A percentile compares a stretch with the other conserved stretches of the same genome.
phyloP scores from a whole-genome alignment of 768 basidiomycete species.

The Daedaleopsis sinensis region DNA sequence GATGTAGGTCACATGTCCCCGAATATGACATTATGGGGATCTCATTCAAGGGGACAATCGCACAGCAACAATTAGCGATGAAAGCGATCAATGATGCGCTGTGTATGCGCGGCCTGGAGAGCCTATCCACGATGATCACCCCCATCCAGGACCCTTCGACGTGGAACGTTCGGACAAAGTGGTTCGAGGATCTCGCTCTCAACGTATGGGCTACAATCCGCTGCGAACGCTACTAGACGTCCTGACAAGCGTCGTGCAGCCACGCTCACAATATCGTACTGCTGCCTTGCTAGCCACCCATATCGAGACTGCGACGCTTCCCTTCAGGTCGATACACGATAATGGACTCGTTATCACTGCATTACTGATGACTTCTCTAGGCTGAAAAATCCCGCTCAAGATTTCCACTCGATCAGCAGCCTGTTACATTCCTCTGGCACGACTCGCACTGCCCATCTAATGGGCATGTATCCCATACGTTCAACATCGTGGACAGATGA shows the following conservation, averaged over 20 bases:
- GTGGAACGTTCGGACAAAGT: slow-evolving; percentile 24
- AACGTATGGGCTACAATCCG: slow-evolving; percentile 31
- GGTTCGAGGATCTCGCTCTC: slow-evolving; percentile 30
- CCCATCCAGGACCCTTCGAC: slow-evolving; percentile 35
- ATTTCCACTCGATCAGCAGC: slow-evolving; percentile 47
- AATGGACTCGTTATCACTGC: not conserved
- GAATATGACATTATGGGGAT: slow-evolving; percentile 15
- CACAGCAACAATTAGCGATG: slow-evolving; percentile 32
- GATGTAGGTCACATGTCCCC: slow-evolving; percentile 44
- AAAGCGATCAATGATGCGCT: slow-evolving; percentile 65
- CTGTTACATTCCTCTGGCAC: slow-evolving; percentile 57
- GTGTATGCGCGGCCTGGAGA: slow-evolving; percentile 37
- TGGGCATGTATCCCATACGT: slow-evolving; percentile 53
- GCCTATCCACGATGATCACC: slow-evolving; percentile 32
- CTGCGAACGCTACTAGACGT: not conserved
- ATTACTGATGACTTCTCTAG: slow-evolving; percentile 26
- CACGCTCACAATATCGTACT: slow-evolving; percentile 30
- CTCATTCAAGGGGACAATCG: slow-evolving; percentile 31
- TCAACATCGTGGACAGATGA: slow-evolving; percentile 10
- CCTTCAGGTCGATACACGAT: slow-evolving; percentile 29
- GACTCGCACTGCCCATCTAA: slow-evolving; percentile 57
- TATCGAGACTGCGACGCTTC: slow-evolving; percentile 39
- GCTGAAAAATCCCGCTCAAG: slow-evolving; percentile 36
- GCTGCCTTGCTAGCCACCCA: slow-evolving; percentile 41
- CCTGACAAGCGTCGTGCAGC: slow-evolving; percentile 18